Conservation (phyloP, 2,329 filamentous ascomycete genomes). For the Cercospora nicotianae region DNA sequence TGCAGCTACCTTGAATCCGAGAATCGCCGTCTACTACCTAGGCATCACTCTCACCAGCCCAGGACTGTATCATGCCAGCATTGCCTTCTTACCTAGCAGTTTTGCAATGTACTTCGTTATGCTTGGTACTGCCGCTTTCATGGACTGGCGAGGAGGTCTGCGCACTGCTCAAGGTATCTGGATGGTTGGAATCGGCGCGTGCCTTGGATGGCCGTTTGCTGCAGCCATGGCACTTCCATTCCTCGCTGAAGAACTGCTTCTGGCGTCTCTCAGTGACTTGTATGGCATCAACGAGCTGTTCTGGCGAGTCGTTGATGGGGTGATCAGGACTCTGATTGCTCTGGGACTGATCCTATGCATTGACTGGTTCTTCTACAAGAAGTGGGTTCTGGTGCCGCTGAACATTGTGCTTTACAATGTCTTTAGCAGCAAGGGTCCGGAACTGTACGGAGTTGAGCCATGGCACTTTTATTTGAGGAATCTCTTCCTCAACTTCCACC, state of each 20-base stretch:
- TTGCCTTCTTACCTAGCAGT: slow-evolving; percentile 85
- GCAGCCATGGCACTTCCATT: slow-evolving; percentile 79
- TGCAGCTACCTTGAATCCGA: slow-evolving; percentile 72
- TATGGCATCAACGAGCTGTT: slow-evolving; percentile 54
- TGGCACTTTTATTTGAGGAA: slow-evolving; percentile 98
- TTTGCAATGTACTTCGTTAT: slow-evolving; percentile 96
- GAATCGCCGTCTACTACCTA: slow-evolving; percentile 83
- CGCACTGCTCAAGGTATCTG: slow-evolving; percentile 81
- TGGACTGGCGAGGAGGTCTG: slow-evolving; percentile 80
- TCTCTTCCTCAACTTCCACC: slow-evolving; percentile 87
- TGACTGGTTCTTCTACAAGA: slow-evolving; percentile 87
- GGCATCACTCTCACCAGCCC: slow-evolving; percentile 75
- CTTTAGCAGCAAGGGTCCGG: slow-evolving; percentile 75
- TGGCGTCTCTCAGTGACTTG: slow-evolving; percentile 47
- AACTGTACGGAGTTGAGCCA: slow-evolving; percentile 92
- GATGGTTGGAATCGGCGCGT: slow-evolving; percentile 83
- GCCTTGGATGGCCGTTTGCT: slow-evolving; percentile 94
- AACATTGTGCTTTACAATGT: slow-evolving; percentile 97
- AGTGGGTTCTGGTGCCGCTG: slow-evolving; percentile 73
- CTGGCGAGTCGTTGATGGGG: slow-evolving; percentile 65
- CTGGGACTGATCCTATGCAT: slow-evolving; percentile 68
- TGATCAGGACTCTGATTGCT: slow-evolving; percentile 64
- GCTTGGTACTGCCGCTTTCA: slow-evolving; percentile 82
- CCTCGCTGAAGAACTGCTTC: slow-evolving; percentile 70
- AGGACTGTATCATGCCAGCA: slow-evolving; percentile 89